These are phyloP conservation scores for Russula abietina DNA, from an alignment of 768 basidiomycete species.

Conservation along the genomic window DNA sequence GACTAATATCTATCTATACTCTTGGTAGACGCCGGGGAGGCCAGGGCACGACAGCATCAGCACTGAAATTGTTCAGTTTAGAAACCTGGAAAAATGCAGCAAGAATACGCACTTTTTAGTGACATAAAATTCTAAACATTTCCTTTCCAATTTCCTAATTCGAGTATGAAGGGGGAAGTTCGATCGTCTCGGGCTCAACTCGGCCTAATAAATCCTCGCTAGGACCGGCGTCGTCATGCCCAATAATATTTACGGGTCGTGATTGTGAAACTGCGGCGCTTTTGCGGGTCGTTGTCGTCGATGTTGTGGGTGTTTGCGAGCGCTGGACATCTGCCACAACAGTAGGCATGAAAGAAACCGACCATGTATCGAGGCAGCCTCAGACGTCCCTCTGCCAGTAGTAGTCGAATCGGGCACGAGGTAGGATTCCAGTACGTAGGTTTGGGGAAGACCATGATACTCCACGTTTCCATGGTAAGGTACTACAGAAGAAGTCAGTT, in stretches of 20 bases:
- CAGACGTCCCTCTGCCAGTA: conserved; percentile 36
- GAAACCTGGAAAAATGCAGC: too few relatives aligned
- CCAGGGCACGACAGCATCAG: too few relatives aligned
- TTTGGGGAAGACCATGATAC: conserved; percentile 54
- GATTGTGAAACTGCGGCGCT: conserved; percentile 43
- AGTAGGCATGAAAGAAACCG: conserved; percentile 22
- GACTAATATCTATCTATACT: neutral
- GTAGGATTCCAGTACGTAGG: conserved; percentile 72
- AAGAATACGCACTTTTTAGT: too few relatives aligned
- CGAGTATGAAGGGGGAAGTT: conserved; percentile 82
- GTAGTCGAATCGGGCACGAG: conserved; percentile 58
- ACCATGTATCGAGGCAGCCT: conserved; percentile 29
- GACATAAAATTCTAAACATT: too few relatives aligned
- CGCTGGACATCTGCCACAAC: conserved; percentile 4
- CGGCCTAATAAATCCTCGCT: conserved; percentile 36
- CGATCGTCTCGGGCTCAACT: conserved; percentile 62
- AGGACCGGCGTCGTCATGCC: conserved; percentile 76
- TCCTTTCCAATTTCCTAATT: too few relatives aligned
- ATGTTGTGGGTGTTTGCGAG: conserved; percentile 26
- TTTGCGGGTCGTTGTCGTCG: conserved; percentile 39
- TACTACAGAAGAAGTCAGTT: too few relatives aligned
- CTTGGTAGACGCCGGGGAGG: neutral
- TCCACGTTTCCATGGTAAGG: conserved; percentile 44
- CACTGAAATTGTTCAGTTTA: too few relatives aligned
- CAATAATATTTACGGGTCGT: conserved; percentile 72